Evolutionary conservation across 306 rosid genomes (phyloP).

Genomic region (Herpetospermum pedunculosum): DNA sequence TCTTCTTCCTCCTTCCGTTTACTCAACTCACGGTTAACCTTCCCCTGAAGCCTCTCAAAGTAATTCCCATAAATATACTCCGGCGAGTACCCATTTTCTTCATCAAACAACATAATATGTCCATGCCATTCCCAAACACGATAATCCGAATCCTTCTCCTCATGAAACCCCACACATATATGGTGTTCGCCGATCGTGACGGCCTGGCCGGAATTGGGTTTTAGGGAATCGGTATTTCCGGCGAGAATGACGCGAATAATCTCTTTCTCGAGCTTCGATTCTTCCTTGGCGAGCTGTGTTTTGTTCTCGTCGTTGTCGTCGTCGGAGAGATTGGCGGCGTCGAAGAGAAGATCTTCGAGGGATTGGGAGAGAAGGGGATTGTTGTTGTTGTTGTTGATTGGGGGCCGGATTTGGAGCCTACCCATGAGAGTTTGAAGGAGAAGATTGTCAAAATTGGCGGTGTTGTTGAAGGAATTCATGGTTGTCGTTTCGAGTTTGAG

Average conservation of each 20-base stretch:
- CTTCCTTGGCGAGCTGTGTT: slow-evolving; percentile 38
- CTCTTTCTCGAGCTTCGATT: slow-evolving; percentile 53
- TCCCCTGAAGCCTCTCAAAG: slow-evolving; percentile 51
- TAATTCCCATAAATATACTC: slow-evolving; percentile 90
- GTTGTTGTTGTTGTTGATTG: slow-evolving; percentile 9
- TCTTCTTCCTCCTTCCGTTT: background rate
- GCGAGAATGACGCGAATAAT: slow-evolving; percentile 42
- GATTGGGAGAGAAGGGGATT: slow-evolving; percentile 43
- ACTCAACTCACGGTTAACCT: background rate
- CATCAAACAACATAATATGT: slow-evolving; percentile 68
- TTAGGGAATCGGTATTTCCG: slow-evolving; percentile 43
- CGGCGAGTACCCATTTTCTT: slow-evolving; percentile 61
- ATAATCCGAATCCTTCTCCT: slow-evolving; percentile 64
- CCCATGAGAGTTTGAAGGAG: slow-evolving; percentile 64
- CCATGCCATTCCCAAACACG: slow-evolving; percentile 99
- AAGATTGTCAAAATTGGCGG: slow-evolving; percentile 38
- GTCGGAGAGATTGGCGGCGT: slow-evolving; percentile 25
- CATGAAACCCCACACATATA: slow-evolving; percentile 69
- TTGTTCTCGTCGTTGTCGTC: slow-evolving; percentile 26
- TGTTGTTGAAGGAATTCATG: slow-evolving; percentile 46
- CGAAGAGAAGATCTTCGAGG: slow-evolving; percentile 65
- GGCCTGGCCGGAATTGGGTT: slow-evolving; percentile 87
- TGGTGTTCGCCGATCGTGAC: slow-evolving; percentile 64
- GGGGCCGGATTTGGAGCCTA: slow-evolving; percentile 51
- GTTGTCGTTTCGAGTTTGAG: slow-evolving; percentile 12